A percentile compares a stretch with the other conserved stretches of the same genome.
Conservation (phyloP, 1,284 basidiomycete genomes). For the Cutaneotrichosporon mucoides region DNA sequence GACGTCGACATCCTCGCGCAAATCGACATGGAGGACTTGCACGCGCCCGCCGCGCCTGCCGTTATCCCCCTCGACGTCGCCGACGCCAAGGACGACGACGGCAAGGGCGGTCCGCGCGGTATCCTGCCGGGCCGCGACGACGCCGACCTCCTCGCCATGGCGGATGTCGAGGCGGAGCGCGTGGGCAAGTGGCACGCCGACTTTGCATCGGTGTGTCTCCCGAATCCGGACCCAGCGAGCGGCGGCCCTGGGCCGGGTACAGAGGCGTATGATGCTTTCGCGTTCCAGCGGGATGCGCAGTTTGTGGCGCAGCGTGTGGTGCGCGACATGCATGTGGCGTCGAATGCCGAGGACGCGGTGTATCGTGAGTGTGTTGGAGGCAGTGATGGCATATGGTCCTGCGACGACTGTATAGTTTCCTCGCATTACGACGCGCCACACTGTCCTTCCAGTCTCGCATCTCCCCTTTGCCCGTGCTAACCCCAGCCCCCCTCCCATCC, state of each 20-base stretch:
- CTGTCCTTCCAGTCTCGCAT: too few relatives aligned
- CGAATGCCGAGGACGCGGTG: slow-evolving; percentile 35
- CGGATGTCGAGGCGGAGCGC: slow-evolving; percentile 14
- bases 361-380: slow-evolving; percentile 1
- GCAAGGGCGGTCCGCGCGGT: slow-evolving; percentile 19
- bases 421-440: too few relatives aligned
- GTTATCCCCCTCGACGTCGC: slow-evolving; percentile 77
- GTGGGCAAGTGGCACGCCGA: slow-evolving; percentile 22
- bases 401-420: too few relatives aligned
- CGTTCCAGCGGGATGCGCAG: slow-evolving; percentile 33
- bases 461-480: slow-evolving; percentile 1
- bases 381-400: too few relatives aligned
- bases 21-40: slow-evolving; percentile 83
- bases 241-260: slow-evolving; percentile 14
- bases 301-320: slow-evolving; percentile 31
- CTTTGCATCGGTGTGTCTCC: slow-evolving; percentile 30
- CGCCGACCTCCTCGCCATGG: slow-evolving; percentile 55
- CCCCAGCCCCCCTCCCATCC: slow-evolving; percentile 73
- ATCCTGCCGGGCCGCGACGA: slow-evolving; percentile 49
- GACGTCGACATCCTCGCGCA: slow-evolving; percentile 55
- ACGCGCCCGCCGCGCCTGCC: slow-evolving; percentile 59
- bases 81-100: slow-evolving; percentile 24
- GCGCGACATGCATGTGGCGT: slow-evolving; percentile 34
- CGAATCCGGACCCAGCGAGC: slow-evolving; percentile 26
- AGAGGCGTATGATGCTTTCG: slow-evolving; percentile 22